Base-by-base conservation (phyloP, 2,329 filamentous ascomycete species). In the Trichophyton benhamiae region DNA sequence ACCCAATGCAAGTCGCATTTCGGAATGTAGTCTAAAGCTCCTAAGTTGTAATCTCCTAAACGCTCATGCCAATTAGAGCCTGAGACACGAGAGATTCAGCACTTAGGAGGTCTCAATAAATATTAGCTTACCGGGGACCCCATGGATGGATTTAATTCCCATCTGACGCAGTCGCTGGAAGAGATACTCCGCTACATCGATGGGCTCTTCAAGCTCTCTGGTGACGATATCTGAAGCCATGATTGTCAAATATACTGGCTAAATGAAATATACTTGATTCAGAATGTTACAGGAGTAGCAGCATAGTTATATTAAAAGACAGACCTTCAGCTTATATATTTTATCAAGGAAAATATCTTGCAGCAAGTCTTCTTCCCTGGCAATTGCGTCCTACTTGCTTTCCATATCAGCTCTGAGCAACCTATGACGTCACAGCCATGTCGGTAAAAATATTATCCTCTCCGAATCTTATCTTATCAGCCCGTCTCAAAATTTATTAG, bases 1-100 rank as follows among this genome's bases (percentile, higher is more conserved):
- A 87, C 82, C 85, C 85, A 87, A 67, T 80, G 79, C 42, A 89
- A 73, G 4, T 79, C 81, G 57, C 77, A 76, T 41, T 80, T 77
- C 25, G 80, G 77, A 49, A 89, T 74, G 70, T 86, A 87, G 71
- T 89, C 87, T 25, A 89, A 78, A 7, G 85, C 79, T 15, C 83
- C 79, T 57, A 89, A 79, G 70, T 89, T 89, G 75, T 87, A 89
- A 73, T 90, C 87, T 17, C 74, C 72, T 73, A 55, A 55, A 30
- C 27, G 5, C 38, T 30, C 53, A 27, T 55, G 17, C 25, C 20
- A 7, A 53, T n/a, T 20, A 49, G 27, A n/a, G 20, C 46, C 13
- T 61, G 13, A 15, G 30, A 25, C 11, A 25, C 22, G 11, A 9
- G 11, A 57, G 3, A 77, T 11, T 9, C 3, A 22, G 20, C 2